Evolutionary conservation across 257 asterid genomes (phyloP), one percentile per base, ranked within the genome.

Genomic region (Ilex aquifolium): DNA sequence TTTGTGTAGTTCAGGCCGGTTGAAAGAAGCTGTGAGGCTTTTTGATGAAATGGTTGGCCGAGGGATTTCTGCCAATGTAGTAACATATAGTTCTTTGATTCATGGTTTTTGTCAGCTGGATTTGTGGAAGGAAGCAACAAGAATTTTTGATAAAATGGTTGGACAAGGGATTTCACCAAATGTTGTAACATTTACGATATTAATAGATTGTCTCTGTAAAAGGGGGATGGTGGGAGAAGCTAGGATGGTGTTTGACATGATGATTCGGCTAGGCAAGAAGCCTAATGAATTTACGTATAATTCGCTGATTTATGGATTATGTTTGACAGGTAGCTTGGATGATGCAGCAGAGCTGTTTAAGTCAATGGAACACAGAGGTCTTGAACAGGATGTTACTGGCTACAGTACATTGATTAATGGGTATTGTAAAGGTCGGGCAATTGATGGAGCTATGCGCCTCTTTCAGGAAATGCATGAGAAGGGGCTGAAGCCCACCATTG

Each of bases 361-460:
- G 1, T 31, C 6, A 15, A 64, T 64, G 68, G 49, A 7, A 12
- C 46, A 30, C 10, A 49, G 44, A 32, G 66, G 57, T 32, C 32
- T 29, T 29, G 14, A 50, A 31, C 59, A 12, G 6, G 8, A 50
- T 31, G 14, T 36, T 10, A 12, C 29, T 15, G 30, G 59, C 59
- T 63, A 62, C 59, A 50, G 14, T n/a, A 46, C 29, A 11, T 48
- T 62, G 48, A 50, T 62, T 10, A 50, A 62, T 30, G 58, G 66
- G 39, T 62, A 62, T 50, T 62, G 66, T 52, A 49, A 62, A 30
- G 14, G 30, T 48, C 17, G 14, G 58, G 44, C 17, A 50, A 7
- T 62, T 1, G 66, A 62, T 2, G 48, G 49, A 11, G 66, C 66
- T 14, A 48, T 49, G 66, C 2, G 3, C 5, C n/a, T 62, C 42